Conservation (phyloP, 768 basidiomycete species). For the Sarcomyxa edulis region DNA sequence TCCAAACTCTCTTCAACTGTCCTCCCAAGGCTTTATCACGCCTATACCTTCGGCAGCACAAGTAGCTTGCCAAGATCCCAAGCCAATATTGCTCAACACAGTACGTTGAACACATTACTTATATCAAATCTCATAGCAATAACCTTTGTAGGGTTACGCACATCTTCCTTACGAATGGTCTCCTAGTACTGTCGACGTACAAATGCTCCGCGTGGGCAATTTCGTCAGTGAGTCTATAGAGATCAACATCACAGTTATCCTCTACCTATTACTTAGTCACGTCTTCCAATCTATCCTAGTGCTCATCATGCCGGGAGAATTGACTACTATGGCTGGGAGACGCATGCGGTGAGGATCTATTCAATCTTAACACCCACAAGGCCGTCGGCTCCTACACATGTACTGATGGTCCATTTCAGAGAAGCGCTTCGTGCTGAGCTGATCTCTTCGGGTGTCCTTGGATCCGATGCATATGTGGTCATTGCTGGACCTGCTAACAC, state of each 20-base stretch:
- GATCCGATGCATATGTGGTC: constrained; percentile 67
- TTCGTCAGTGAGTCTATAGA: constrained; percentile 33
- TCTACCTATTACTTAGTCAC: constrained; percentile 6
- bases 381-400: too few relatives aligned
- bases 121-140: constrained; percentile 7
- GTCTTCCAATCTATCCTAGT: constrained; percentile 49
- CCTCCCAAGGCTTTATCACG: constrained; percentile 51
- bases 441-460: constrained; percentile 58
- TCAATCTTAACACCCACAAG: constrained; percentile 13
- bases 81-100: constrained; percentile 75
- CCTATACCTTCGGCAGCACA: constrained; percentile 59
- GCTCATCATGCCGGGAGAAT: constrained; percentile 70
- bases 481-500: constrained; percentile 80
- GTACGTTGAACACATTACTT: constrained; percentile 33
- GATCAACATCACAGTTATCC: constrained; percentile 6
- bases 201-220: constrained; percentile 75
- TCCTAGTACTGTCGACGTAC: constrained; percentile 66
- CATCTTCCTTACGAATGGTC: constrained; percentile 70
- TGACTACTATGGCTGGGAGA: constrained; percentile 80
- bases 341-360: constrained; percentile 52
- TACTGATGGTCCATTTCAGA: constrained; percentile 36
- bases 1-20: constrained; percentile 6
- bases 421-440: constrained; percentile 63
- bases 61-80: constrained; percentile 67
- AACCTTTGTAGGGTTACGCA: constrained; percentile 54